phyloP scores from a whole-genome alignment of 805 yeast genomes.

The Saccharomycopsis malanga region DNA sequence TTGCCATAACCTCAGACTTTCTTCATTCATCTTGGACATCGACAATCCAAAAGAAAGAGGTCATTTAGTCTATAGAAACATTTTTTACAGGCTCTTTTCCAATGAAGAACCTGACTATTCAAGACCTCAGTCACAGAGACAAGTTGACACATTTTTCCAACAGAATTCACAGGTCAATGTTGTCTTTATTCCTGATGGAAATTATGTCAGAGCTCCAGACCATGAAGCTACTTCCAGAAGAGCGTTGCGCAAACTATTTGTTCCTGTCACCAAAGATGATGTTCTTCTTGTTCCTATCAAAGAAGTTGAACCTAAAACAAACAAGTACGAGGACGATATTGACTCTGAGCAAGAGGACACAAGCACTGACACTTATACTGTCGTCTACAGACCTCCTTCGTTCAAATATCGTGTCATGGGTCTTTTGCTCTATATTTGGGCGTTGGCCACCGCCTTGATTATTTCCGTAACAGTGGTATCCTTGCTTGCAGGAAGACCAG shows the following conservation, averaged over 20 bases:
- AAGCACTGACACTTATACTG: constrained; percentile 44
- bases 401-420: constrained; percentile 53
- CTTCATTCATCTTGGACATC: constrained; percentile 70
- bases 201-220: constrained; percentile 78
- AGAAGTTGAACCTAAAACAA: constrained; percentile 31
- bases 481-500: constrained; percentile 26
- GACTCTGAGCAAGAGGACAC: constrained; percentile 37
- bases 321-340: constrained; percentile 30
- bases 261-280: constrained; percentile 78
- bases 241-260: constrained; percentile 60
- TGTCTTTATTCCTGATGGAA: constrained; percentile 74
- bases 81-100: constrained; percentile 22
- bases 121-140: constrained; percentile 44
- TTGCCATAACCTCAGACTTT: constrained; percentile 54
- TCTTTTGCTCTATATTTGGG: constrained; percentile 43
- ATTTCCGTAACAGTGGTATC: constrained; percentile 24
- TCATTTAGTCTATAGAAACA: constrained; percentile 46
- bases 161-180: constrained; percentile 38
- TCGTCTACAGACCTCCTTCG: constrained; percentile 83
- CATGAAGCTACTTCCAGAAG: constrained; percentile 67
- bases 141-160: constrained; percentile 39
- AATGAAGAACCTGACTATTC: constrained; percentile 50
- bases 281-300: constrained; percentile 37
- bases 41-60: constrained; percentile 69
- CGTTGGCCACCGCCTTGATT: constrained; percentile 35